Base-by-base conservation (phyloP, 768 basidiomycete species). In the Harrya chromipes region DNA sequence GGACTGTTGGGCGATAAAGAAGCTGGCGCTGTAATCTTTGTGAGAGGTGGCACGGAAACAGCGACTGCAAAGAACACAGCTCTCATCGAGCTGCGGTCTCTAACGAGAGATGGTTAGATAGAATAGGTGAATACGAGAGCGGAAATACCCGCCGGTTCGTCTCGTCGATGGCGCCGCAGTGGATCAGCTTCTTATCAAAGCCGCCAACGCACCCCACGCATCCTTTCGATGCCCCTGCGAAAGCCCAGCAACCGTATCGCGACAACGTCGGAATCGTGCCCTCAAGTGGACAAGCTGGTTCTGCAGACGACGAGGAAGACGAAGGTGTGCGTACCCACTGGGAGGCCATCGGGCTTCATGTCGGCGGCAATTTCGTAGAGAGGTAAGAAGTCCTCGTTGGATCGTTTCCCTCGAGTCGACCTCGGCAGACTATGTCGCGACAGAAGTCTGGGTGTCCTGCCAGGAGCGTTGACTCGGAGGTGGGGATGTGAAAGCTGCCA, bases 121-220 rank as follows among this genome's bases (percentile, higher is more conserved):
- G 23, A 23, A 3, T 3, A 23, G 23, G 23, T 23, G 23, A 23
- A 23, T n/a, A n/a, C n/a, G n/a, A n/a, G n/a, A n/a, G n/a, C n/a
- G n/a, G n/a, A n/a, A n/a, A n/a, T n/a, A 90, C 51, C 83, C 85
- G 1, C 82, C 85, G 21, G 63, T 64, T 11, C 75, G 76, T 26
- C 72, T 81, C 36, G 74, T 89, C 48, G 87, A 90, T 60, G 81
- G 71, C 41, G 78, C 83, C 8, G 82, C 74, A 4, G 83, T 89
- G 81, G 90, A 92, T 60, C 94, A 93, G 69, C 84, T 97, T 61
- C 71, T 93, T 49, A 90, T 93, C 49, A 85, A 89, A 65, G 75
- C 86, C 46, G 84, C 91, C 52, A 76, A 81, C 59, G 81, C 87
- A 0, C 76, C 97, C 27, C 81, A 83, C 23, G 77, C 76, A 29